These are phyloP conservation scores for Candida tammaniensis DNA, from an alignment of 805 yeast genomes.

Conservation along the genomic window DNA sequence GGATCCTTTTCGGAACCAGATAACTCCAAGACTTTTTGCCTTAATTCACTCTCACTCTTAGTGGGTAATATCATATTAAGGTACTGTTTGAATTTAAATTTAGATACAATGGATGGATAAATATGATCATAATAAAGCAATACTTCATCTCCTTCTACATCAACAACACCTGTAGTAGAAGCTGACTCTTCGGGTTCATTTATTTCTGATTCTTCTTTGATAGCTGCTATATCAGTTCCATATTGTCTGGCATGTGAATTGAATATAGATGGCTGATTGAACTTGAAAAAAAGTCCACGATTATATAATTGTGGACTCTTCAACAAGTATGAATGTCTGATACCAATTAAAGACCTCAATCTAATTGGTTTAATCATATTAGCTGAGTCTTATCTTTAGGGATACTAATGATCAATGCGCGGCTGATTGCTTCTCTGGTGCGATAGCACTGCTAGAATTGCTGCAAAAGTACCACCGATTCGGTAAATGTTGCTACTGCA, in stretches of 20 bases:
- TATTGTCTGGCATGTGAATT: neutral
- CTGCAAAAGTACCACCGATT: too few relatives aligned
- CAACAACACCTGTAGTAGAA: constrained; percentile 40
- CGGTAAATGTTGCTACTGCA: too few relatives aligned
- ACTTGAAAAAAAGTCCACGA: too few relatives aligned
- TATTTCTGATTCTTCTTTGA: constrained; percentile 28
- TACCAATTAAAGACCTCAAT: too few relatives aligned
- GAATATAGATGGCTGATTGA: neutral
- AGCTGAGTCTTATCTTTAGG: neutral
- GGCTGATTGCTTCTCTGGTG: neutral
- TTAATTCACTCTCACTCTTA: constrained; percentile 15
- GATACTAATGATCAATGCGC: neutral
- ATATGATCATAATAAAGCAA: constrained; percentile 37
- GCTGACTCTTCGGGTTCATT: constrained; percentile 30
- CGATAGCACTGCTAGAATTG: neutral
- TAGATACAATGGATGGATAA: constrained; percentile 29
- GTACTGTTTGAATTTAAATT: constrained; percentile 19
- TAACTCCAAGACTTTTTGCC: constrained; percentile 16
- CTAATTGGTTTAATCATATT: neutral
- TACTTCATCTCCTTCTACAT: constrained; percentile 29
- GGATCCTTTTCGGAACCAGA: constrained; percentile 19
- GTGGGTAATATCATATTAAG: constrained; percentile 19
- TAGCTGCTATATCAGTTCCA: constrained; percentile 26
- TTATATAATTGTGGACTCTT: too few relatives aligned
- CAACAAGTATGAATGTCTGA: too few relatives aligned